Conservation (phyloP, 2,329 filamentous ascomycete genomes). For the Aspergillus versicolor region DNA sequence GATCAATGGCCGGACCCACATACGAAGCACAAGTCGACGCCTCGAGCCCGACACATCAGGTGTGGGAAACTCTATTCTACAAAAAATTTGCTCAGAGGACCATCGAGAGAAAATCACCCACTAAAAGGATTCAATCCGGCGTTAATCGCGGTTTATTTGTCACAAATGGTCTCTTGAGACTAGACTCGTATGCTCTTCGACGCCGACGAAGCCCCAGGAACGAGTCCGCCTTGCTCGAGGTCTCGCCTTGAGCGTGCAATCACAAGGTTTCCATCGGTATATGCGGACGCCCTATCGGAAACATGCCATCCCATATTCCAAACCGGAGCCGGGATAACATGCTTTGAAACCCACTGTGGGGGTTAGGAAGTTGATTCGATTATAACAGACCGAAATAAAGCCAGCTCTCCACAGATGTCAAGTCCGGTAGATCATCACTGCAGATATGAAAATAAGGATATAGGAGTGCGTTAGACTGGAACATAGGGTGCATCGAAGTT, state of each 20-base stretch:
- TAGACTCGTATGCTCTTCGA: neutral
- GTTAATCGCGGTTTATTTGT: neutral
- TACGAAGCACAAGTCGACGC: neutral
- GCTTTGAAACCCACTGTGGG: neutral
- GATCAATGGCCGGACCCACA: neutral
- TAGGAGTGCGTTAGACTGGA: constrained; percentile 20
- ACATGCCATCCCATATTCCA: neutral
- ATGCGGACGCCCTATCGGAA: neutral
- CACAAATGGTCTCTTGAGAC: neutral
- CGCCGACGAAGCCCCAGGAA: neutral
- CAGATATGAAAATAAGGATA: constrained; percentile 10
- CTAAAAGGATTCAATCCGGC: neutral
- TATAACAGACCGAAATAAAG: neutral
- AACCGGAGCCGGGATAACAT: neutral
- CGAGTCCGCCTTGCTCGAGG: neutral
- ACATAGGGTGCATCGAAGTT: constrained; percentile 16
- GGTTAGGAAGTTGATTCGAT: neutral
- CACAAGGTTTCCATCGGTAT: neutral
- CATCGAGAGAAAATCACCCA: neutral
- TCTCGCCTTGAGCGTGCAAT: neutral
- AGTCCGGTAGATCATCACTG: neutral
- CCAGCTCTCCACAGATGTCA: neutral
- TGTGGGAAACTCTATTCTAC: neutral
- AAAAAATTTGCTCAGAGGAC: neutral
- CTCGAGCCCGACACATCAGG: neutral